Evolutionary conservation across 768 basidiomycete genomes (phyloP).

Genomic region (Tricholoma hemisulphureum): DNA sequence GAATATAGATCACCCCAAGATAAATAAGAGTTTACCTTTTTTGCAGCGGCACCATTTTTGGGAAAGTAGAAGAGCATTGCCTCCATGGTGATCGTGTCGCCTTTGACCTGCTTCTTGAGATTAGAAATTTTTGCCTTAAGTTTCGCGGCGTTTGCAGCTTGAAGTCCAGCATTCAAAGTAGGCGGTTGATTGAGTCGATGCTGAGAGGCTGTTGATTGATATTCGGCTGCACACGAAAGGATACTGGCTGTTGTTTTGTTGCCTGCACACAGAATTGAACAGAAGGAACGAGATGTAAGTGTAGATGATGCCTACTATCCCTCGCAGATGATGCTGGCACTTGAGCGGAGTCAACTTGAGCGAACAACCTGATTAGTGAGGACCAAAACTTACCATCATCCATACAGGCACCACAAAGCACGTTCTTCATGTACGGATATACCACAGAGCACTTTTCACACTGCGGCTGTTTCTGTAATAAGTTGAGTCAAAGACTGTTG

Average conservation of each 20-base stretch:
- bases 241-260: background rate
- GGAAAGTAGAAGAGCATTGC: background rate
- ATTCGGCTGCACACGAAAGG: background rate
- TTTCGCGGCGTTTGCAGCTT: slow-evolving; percentile 5
- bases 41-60: background rate
- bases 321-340: background rate
- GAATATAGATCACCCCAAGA: background rate
- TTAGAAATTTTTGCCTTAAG: slow-evolving; percentile 1
- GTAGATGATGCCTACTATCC: background rate
- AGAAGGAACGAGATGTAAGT: background rate
- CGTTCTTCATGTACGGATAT: background rate
- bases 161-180: background rate
- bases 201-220: slow-evolving; percentile 1
- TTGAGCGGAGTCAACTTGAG: background rate
- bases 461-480: background rate
- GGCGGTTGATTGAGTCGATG: slow-evolving; percentile 3
- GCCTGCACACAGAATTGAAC: background rate
- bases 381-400: background rate
- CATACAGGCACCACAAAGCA: background rate
- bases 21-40: background rate
- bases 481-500: background rate
- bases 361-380: background rate
- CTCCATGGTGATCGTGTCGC: background rate
- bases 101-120: slow-evolving; percentile 1
- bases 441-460: background rate